Evolutionary conservation across 2,329 filamentous ascomycete genomes (phyloP), one percentile per base, ranked within the genome.

Genomic region (Alternaria hordeiaustralica): DNA sequence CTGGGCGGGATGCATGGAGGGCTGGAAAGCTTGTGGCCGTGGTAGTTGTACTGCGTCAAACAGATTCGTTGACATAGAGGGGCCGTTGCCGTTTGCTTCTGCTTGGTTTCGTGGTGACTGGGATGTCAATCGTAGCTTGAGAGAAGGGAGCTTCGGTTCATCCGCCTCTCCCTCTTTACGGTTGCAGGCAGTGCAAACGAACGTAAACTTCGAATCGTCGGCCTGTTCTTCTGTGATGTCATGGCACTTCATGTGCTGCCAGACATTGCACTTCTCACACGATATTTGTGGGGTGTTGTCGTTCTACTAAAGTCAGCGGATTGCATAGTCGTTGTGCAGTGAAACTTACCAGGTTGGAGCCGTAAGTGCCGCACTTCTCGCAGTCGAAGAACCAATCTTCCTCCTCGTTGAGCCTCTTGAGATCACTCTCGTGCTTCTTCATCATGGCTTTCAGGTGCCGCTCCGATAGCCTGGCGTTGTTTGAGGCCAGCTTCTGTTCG

Each of bases 301-400:
- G 73, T 99, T 96, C 86, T 88, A 66, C 15, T 26, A 30, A 56
- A 78, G 73, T 70, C 45, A 66, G 63, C 36, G 61, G 30, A 56
- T 18, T 11, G 15, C 30, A 28, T 54, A 33, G 11, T 25, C 12
- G 20, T 23, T 33, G 41, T 51, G 3, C 18, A 50, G 7, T 20
- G 3, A 11, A 23, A 65, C 84, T 69, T 78, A 87, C 85, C 64
- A 89, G 75, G 63, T 97, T 92, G 71, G 96, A 91, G 21, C 96
- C 96, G 78, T 97, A 90, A 21, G 94, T 87, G 25, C 95, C 95
- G 78, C 96, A 99, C 25, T 92, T 87, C 13, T 88, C 86, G 77
- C 96, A 99, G 77, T 99, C 96, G 72, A 99, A 99, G 43, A 93
- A 87, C 96, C 96, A 98, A 12, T 93, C 92, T 51, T 96, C 92